Conservation (phyloP, 2,329 filamentous ascomycete genomes). For the Clonostachys rosea region DNA sequence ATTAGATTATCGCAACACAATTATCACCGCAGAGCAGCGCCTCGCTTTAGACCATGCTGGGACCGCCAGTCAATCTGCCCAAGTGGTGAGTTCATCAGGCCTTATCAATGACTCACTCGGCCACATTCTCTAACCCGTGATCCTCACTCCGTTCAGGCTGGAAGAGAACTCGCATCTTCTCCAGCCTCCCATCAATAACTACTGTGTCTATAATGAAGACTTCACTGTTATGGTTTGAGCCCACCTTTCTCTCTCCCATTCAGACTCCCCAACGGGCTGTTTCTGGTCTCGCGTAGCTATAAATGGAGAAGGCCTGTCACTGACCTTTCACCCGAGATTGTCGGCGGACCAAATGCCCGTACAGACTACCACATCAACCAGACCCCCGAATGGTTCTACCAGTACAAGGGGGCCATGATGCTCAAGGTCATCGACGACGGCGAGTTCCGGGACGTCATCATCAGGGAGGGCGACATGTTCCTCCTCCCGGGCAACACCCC, state of each 20-base stretch:
- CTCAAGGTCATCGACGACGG: constrained; percentile 79
- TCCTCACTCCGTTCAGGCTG: constrained; percentile 54
- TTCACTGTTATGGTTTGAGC: constrained; percentile 71
- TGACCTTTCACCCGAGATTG: constrained; percentile 50
- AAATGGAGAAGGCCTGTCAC: neutral
- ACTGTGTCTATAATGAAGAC: constrained; percentile 86
- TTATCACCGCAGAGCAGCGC: no score
- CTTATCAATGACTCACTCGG: constrained; percentile 4
- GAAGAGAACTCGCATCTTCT: constrained; percentile 87
- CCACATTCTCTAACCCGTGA: neutral
- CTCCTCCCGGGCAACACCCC: constrained; percentile 90
- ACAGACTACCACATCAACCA: constrained; percentile 98
- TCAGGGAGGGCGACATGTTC: constrained; percentile 91
- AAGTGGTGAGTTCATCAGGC: constrained; percentile 42
- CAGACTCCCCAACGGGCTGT: neutral
- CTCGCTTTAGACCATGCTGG: constrained; percentile 31
- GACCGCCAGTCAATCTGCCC: constrained; percentile 47
- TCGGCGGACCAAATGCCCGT: constrained; percentile 91
- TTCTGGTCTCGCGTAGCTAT: no score
- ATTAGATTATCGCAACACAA: no score
- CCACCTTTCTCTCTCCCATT: neutral
- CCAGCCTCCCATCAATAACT: constrained; percentile 94
- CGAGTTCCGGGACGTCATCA: constrained; percentile 77
- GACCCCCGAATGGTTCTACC: constrained; percentile 97
- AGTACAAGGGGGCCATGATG: constrained; percentile 88